A percentile compares a stretch with the other conserved stretches of the same genome.
Conservation (phyloP, 192 early-diverging fungal genomes). For the Coemansia guatemalensis region DNA sequence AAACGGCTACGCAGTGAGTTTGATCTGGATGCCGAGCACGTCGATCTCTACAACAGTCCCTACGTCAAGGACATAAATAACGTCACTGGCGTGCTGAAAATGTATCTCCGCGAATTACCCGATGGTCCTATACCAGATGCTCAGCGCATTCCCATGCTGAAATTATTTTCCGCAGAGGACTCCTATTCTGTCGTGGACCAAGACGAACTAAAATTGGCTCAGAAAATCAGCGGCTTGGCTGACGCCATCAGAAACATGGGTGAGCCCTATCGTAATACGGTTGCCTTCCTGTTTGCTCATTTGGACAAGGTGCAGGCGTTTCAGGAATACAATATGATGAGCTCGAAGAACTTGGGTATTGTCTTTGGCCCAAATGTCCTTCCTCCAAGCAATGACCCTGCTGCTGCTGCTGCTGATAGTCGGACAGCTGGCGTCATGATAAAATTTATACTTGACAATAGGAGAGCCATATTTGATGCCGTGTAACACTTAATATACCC, state of each 20-base stretch:
- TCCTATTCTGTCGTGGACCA: constrained; percentile 7
- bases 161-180: constrained; percentile 9
- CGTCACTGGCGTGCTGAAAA: constrained; percentile 82
- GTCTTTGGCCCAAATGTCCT: constrained; percentile 87
- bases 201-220: constrained; percentile 28
- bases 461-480: constrained; percentile 38
- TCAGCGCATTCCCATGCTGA: constrained; percentile 35
- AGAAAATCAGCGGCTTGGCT: constrained; percentile 33
- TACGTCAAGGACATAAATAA: constrained; percentile 75
- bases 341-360: constrained; percentile 78
- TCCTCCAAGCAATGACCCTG: constrained; percentile 29
- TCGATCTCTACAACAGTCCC: constrained; percentile 64
- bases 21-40: constrained; percentile 69
- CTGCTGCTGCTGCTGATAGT: constrained; percentile 38
- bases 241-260: constrained; percentile 62
- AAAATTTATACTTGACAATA: constrained; percentile 45
- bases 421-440: constrained; percentile 37
- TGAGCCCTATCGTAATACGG: constrained; percentile 80
- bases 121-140: constrained; percentile 76
- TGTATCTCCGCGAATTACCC: constrained; percentile 94
- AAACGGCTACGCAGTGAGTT: constrained; percentile 70
- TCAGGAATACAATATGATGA: constrained; percentile 86
- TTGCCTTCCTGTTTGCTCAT: constrained; percentile 79
- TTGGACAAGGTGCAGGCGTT: constrained; percentile 76
- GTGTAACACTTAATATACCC: constrained; percentile 3